These are phyloP conservation scores for Verbascum thapsus DNA, from an alignment of 257 asterid genomes.

Conservation along the genomic window DNA sequence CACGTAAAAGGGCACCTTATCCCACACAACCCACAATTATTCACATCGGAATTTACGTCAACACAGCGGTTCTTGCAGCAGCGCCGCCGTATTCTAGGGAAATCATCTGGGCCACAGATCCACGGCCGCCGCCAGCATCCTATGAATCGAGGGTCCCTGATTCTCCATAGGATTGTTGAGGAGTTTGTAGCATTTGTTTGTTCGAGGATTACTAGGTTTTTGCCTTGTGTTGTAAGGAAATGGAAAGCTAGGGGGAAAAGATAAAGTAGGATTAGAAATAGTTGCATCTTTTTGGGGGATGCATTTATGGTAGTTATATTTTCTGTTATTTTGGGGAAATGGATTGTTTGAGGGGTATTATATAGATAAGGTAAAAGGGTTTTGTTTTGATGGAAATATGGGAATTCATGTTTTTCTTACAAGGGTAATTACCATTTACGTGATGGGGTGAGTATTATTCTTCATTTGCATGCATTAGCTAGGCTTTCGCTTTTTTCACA, in stretches of 20 bases:
- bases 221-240: constrained; percentile 15
- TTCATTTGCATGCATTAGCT: not conserved
- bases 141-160: constrained; percentile 34
- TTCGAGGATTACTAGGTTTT: constrained; percentile 21
- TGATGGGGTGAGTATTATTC: constrained; percentile 32
- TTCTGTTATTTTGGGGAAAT: no score
- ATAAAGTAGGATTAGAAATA: constrained; percentile 19
- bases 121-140: constrained; percentile 68
- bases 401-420: constrained; percentile 40
- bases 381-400: constrained; percentile 24
- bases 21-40: constrained; percentile 72
- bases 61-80: constrained; percentile 73
- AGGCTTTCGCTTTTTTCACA: constrained; percentile 34
- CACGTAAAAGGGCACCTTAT: constrained; percentile 60
- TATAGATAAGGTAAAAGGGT: constrained; percentile 30
- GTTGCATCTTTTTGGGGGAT: constrained; percentile 26
- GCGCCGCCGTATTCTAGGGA: constrained; percentile 33
- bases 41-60: constrained; percentile 50
- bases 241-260: not conserved
- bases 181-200: constrained; percentile 23
- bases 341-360: not conserved
- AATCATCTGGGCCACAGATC: constrained; percentile 49
- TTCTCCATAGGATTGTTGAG: constrained; percentile 25
- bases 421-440: constrained; percentile 29
- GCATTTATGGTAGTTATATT: not conserved